phyloP scores from a whole-genome alignment of 768 basidiomycete species.

The Melanogaster broomeanus region DNA sequence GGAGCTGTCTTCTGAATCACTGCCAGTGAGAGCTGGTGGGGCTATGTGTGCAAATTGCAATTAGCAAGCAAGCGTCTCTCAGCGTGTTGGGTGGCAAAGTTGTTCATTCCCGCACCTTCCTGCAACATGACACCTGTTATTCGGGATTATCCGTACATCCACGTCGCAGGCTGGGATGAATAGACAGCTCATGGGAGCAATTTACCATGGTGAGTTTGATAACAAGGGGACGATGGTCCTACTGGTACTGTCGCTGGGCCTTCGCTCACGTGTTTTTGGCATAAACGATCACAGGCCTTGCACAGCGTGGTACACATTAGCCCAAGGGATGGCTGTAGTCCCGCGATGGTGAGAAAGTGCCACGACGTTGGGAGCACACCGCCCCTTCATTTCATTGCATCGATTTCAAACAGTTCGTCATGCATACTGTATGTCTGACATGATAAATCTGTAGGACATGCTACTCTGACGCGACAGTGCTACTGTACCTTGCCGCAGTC shows the following conservation, averaged over 20 bases:
- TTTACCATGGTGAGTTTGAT: constrained; percentile 16
- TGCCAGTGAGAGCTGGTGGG: too few species aligned
- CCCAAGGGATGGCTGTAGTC: constrained; percentile 4
- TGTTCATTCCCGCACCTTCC: background rate
- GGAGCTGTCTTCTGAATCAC: background rate
- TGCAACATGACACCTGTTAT: background rate
- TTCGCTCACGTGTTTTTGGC: constrained; percentile 15
- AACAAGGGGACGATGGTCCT: background rate
- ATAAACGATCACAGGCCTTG: constrained; percentile 19
- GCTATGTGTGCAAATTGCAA: too few species aligned
- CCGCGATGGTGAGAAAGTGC: constrained; percentile 23
- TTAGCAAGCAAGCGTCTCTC: too few species aligned
- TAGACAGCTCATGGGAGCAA: constrained; percentile 17
- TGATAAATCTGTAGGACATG: background rate
- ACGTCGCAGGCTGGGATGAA: constrained; percentile 5
- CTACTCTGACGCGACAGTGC: constrained; percentile 6
- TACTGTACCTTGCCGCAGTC: background rate
- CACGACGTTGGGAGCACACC: constrained; percentile 13
- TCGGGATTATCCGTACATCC: constrained; percentile 5
- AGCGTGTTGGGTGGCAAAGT: too few species aligned
- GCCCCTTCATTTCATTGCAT: constrained; percentile 13
- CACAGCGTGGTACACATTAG: constrained; percentile 11
- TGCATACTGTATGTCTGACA: constrained; percentile 1
- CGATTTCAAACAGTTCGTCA: background rate
- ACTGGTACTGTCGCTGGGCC: constrained; percentile 14